Base-by-base conservation (phyloP, 495 filamentous ascomycete species). In the Sabuloglossum arenarium region DNA sequence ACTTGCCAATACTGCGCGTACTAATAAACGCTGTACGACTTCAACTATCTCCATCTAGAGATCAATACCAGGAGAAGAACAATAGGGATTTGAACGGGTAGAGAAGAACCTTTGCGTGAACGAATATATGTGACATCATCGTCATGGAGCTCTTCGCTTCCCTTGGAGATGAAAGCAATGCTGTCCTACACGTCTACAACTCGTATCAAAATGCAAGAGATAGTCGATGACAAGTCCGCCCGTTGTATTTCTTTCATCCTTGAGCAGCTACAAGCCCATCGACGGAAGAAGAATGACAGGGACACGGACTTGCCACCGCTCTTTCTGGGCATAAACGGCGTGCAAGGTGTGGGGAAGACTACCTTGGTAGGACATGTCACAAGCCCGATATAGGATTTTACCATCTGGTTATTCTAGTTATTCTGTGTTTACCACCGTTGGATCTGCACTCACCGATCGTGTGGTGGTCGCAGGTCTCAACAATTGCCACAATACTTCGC, bases 341-440 rank as follows among this genome's bases (percentile, higher is more conserved):
- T 93, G 16, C 88, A 94, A 66, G 89, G 89, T 50, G 85, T 83
- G 47, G 90, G 90, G 42, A 97, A 97, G 69, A 90, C 88, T 0
- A 89, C 88, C 3, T 73, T 96, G 61, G 88, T 81, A 66, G 0
- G 37, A 1, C 23, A n/a, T 5, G 12, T 42, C 11, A 27, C 53
- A 29, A 55, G 39, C 23, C 3, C 39, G 25, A n/a, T n/a, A n/a
- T n/a, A n/a, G 9, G 27, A 25, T 30, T 53, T 11, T 53, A 11
- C 34, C 1, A 14, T 14, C 34, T 14, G 12, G n/a, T n/a, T n/a
- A n/a, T n/a, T n/a, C n/a, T n/a, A n/a, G n/a, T n/a, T n/a, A n/a
- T n/a, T n/a, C n/a, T n/a, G n/a, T n/a, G n/a, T n/a, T n/a, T n/a
- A n/a, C n/a, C n/a, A n/a, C n/a, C n/a, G 21, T 2, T 55, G 29